Evolutionary conservation across 2,329 filamentous ascomycete genomes (phyloP), one percentile per base, ranked within the genome.

Genomic region (Talaromyces amestolkiae): DNA sequence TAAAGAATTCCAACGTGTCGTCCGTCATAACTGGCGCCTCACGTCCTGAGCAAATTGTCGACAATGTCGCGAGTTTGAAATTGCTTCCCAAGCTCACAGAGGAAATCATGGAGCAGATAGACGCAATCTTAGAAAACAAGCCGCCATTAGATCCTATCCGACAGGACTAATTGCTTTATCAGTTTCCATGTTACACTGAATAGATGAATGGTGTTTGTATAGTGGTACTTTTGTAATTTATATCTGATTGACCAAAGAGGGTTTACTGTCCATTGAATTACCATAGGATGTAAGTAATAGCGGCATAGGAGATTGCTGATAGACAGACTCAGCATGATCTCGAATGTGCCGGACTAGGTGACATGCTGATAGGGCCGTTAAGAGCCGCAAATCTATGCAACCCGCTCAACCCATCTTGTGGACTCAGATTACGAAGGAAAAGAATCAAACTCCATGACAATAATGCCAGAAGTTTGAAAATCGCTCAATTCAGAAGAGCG

Each of bases 1-100:
- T 85, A 47, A 86, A 85, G 77, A 88, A 88, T 73, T 77, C 80
- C 37, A 83, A 87, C 66, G 86, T 88, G 45, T 72, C 74, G 9
- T 76, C 76, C 1, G 73, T 77, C 10, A 78, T 79, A 64, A 76
- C 71, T 0, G 77, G 86, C 2, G 80, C 80, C 7, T 80, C 78
- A 11, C 74, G 76, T 47, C 75, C 77, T 1, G 77, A 81, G 69
- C 81, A 83, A 69, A 73, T 83, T 15, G 69, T 75, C 6, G 79
- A 82, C 56, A 81, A 81, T 27, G 77, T 83, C 58, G 76, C 53
- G 51, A 60, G 58, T 9, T 24, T 67, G 6, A 54, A 51, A 15
- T 17, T 67, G 15, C 59, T 65, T n/a, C 43, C 61, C 1, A 65
- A 67, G 59, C 45, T 67, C 35, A 67, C 66, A 7, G 60, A 37